Evolutionary conservation across 129 eudicot species (phyloP).

Genomic region (Centella asiatica): DNA sequence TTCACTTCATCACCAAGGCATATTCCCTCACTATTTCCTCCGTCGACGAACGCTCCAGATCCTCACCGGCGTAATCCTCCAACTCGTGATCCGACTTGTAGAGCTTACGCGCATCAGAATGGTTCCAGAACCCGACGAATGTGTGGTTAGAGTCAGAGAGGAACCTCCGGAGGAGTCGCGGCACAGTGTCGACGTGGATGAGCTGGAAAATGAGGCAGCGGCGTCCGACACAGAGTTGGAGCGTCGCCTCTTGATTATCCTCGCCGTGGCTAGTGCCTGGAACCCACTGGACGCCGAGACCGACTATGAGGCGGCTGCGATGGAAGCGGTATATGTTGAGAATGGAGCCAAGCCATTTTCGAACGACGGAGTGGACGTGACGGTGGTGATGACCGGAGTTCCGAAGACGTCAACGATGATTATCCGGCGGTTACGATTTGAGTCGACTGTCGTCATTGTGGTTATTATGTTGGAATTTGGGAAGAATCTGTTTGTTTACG

Average conservation of each 20-base stretch:
- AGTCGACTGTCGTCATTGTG: too few relatives aligned
- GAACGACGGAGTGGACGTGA: slow-evolving; percentile 23
- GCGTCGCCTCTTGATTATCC: slow-evolving; percentile 15
- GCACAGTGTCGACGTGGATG: background rate
- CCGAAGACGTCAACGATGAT: too few relatives aligned
- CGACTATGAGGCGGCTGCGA: slow-evolving; percentile 17
- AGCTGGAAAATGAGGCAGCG: slow-evolving; percentile 32
- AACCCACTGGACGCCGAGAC: slow-evolving; percentile 33
- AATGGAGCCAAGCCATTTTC: slow-evolving; percentile 12
- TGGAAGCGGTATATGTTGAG: background rate
- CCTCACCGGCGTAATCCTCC: background rate
- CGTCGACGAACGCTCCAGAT: slow-evolving; percentile 5
- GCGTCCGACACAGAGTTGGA: slow-evolving; percentile 31
- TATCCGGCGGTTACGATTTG: too few relatives aligned
- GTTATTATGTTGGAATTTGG: too few relatives aligned
- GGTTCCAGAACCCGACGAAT: slow-evolving; percentile 18
- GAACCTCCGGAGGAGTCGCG: slow-evolving; percentile 16
- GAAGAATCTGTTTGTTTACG: too few relatives aligned
- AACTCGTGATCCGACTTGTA: background rate
- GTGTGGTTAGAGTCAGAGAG: slow-evolving; percentile 1
- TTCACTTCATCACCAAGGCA: background rate
- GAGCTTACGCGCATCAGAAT: slow-evolving; percentile 4
- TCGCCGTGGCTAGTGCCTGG: background rate
- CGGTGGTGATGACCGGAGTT: slow-evolving; percentile 20
- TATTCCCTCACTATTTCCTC: background rate